Base-by-base conservation (phyloP, 495 filamentous ascomycete genomes). In the Aspergillus baeticus region DNA sequence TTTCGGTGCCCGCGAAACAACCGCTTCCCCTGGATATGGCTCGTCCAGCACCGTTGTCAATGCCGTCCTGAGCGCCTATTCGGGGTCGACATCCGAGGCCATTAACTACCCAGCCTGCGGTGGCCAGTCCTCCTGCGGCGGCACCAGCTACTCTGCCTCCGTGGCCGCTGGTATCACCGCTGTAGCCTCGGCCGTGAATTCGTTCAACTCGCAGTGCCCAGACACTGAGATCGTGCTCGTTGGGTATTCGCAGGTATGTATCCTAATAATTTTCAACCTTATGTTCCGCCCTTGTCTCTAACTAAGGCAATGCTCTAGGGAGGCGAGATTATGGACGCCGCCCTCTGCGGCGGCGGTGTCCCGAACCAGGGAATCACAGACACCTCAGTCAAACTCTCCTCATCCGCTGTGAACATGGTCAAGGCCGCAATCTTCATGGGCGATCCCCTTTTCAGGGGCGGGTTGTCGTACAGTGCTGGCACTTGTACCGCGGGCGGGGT, bases 1-100 rank as follows among this genome's bases (percentile, higher is more conserved):
- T 38, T 84, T 87, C 47, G 84, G 84, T 7, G 86, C 85, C 0
- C 82, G 85, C 43, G 85, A 87, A 70, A 87, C 84, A 10, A 85
- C 82, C 0, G 84, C 63, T 2, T 55, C 78, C 2, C 60, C 75
- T 6, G 84, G 84, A 14, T 83, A 79, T 60, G 83, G 83, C 6
- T 76, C 80, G 5, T 64, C 69, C 39, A 68, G 53, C 42, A 75
- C 75, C 3, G 77, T 85, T 22, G 77, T 85, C 46, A 72, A 83
- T 48, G 68, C 74, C 13, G 57, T 84, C 14, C 56, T 75, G 11
- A 63, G 64, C 23, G 76, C 77, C 15, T 80, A 81, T 55, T 60
- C 77, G 0, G 77, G 75, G n/a, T 64, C 77, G 4, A 82, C 79
- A 10, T 60, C 79, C 2, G 82, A 85, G 58, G 76, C 77, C 6